Percentiles rank a stretch among this genome's conserved stretches.
These are phyloP conservation scores for Neurospora hispaniola DNA, from an alignment of 495 filamentous ascomycete species.

Conservation along the genomic window DNA sequence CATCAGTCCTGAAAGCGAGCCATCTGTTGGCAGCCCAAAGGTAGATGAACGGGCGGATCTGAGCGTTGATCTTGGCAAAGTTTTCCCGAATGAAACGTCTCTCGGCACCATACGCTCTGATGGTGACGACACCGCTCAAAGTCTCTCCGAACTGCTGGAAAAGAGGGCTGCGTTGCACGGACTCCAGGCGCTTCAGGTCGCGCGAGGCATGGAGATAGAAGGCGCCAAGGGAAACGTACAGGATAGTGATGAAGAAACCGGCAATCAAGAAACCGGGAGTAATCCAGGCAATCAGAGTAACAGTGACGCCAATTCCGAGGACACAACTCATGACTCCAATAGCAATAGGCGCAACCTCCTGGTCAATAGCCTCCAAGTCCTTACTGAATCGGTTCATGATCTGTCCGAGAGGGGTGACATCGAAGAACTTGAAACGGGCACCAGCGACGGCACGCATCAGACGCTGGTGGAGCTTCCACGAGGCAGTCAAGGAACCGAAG, in stretches of 20 bases:
- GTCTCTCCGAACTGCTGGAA: conserved; percentile 99
- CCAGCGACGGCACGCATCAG: conserved; percentile 72
- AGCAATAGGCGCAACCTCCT: conserved; percentile 88
- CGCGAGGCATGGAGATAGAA: conserved; percentile 88
- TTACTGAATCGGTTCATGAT: conserved; percentile 99
- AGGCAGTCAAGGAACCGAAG: conserved; percentile 83
- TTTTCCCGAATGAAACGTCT: conserved; percentile 91
- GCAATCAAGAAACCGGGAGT: conserved; percentile 89
- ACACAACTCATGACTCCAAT: conserved; percentile 49
- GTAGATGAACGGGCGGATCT: conserved; percentile 89
- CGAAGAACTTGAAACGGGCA: conserved; percentile 95
- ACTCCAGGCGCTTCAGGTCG: conserved; percentile 91
- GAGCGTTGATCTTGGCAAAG: conserved; percentile 74
- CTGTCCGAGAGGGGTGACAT: conserved; percentile 90
- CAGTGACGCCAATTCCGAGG: conserved; percentile 68
- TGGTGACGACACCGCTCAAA: conserved; percentile 89
- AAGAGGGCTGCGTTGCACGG: conserved; percentile 84
- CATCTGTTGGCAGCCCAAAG: conserved; percentile 97
- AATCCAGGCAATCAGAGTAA: conserved; percentile 82
- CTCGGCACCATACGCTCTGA: conserved; percentile 93
- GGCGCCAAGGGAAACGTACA: conserved; percentile 73
- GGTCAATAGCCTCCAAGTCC: conserved; percentile 89
- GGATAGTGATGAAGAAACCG: conserved; percentile 68
- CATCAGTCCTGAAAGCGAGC: conserved; percentile 87
- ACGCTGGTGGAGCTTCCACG: conserved; percentile 69